These are phyloP conservation scores for Prunella vulgaris DNA, from an alignment of 257 asterid species.

Conservation along the genomic window DNA sequence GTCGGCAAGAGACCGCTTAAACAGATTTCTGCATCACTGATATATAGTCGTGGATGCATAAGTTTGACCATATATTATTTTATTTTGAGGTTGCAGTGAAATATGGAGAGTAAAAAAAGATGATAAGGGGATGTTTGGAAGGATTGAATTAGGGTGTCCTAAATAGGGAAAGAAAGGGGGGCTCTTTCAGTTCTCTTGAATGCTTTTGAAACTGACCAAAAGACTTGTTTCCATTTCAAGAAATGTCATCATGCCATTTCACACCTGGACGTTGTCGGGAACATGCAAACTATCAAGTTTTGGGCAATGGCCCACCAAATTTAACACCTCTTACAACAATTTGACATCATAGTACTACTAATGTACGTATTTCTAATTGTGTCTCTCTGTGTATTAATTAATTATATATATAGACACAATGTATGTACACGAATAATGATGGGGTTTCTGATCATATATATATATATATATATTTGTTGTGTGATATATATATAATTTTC, in stretches of 20 bases:
- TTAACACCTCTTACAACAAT: constrained; percentile 30
- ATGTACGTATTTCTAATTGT: background rate
- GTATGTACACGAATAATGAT: background rate
- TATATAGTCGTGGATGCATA: too few relatives aligned
- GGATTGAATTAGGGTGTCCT: constrained; percentile 23
- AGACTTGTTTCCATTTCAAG: constrained; percentile 33
- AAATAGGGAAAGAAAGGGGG: constrained; percentile 36
- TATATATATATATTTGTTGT: too few relatives aligned
- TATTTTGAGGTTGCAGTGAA: too few relatives aligned
- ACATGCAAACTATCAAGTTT: constrained; percentile 79
- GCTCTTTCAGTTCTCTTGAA: constrained; percentile 32
- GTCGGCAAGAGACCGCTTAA: too few relatives aligned
- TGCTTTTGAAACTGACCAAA: constrained; percentile 36
- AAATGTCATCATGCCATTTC: constrained; percentile 59
- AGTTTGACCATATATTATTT: too few relatives aligned
- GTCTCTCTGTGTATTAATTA: background rate
- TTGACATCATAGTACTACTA: background rate
- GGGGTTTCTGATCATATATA: background rate
- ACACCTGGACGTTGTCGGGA: constrained; percentile 80
- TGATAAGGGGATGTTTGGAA: constrained; percentile 31
- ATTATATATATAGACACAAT: background rate
- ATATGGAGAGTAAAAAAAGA: background rate
- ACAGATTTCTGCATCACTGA: too few relatives aligned
- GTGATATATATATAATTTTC: too few relatives aligned
- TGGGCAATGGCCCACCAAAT: constrained; percentile 41